These are phyloP conservation scores for Magnolia changhungtana DNA, from an alignment of 164 flowering plant genomes.

Conservation along the genomic window DNA sequence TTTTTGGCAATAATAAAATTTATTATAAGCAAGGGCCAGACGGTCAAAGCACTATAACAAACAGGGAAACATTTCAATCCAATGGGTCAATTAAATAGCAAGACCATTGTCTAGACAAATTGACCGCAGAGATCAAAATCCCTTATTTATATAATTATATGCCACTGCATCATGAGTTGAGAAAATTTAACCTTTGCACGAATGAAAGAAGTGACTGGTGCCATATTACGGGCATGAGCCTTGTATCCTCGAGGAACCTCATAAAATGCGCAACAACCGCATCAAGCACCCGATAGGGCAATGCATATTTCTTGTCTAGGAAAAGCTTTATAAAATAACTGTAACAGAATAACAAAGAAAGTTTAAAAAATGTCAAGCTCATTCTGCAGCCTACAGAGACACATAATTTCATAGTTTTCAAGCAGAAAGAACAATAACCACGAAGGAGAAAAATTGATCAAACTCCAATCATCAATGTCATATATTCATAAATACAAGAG, in stretches of 20 bases:
- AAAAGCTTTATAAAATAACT: slow-evolving; percentile 91
- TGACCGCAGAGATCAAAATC: not conserved
- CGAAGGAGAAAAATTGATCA: not conserved
- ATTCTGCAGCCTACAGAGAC: not conserved
- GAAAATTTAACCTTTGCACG: slow-evolving; percentile 64
- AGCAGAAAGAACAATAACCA: not conserved
- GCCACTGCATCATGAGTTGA: not conserved
- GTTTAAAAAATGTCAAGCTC: slow-evolving; percentile 1
- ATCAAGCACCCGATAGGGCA: slow-evolving; percentile 85
- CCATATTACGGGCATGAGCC: slow-evolving; percentile 98
- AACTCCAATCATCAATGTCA: not conserved
- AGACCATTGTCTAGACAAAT: too few relatives aligned
- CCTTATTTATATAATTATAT: not conserved
- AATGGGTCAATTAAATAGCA: too few relatives aligned
- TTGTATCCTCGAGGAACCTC: slow-evolving; percentile 66
- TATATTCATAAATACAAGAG: too few relatives aligned
- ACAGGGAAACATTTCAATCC: too few relatives aligned
- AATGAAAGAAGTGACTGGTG: slow-evolving; percentile 95
- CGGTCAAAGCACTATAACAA: too few relatives aligned
- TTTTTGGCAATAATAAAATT: too few relatives aligned
- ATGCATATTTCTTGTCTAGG: slow-evolving; percentile 86
- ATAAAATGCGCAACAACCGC: slow-evolving; percentile 76
- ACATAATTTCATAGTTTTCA: not conserved
- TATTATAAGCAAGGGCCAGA: too few relatives aligned
- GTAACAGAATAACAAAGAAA: slow-evolving; percentile 28